Conservation (phyloP, 75 land plant species). For the Ceratopteris richardii region DNA sequence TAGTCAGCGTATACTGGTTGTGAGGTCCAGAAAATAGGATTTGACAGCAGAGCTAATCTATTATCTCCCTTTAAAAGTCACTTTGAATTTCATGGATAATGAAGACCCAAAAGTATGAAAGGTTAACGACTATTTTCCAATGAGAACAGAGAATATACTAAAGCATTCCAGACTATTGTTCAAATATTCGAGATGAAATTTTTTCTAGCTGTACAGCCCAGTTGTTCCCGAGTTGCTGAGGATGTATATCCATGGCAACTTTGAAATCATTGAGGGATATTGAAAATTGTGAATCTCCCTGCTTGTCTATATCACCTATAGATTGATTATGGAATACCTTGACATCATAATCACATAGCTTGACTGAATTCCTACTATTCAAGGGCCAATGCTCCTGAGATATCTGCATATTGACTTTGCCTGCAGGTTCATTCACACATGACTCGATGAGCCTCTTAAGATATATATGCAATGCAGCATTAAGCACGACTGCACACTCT, state of each 20-base stretch:
- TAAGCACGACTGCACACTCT: constrained; percentile 48
- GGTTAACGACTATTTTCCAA: no score
- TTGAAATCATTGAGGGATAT: constrained; percentile 47
- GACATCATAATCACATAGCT: constrained; percentile 18
- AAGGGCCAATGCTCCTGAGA: background rate
- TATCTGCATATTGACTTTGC: background rate
- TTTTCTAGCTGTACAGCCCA: constrained; percentile 69
- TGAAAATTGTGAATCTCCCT: constrained; percentile 14
- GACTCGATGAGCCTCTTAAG: constrained; percentile 53
- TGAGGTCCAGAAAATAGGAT: no score
- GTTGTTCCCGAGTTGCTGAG: constrained; percentile 50
- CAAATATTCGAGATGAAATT: constrained; percentile 25
- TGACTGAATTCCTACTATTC: constrained; percentile 26
- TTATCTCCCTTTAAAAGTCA: no score
- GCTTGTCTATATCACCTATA: constrained; percentile 4
- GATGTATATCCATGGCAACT: constrained; percentile 63
- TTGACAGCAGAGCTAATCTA: no score
- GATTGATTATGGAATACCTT: background rate
- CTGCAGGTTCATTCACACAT: constrained; percentile 31
- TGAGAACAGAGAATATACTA: no score
- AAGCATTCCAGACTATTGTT: no score
- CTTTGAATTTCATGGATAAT: no score
- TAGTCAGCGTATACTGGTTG: no score
- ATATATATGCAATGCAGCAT: constrained; percentile 48
- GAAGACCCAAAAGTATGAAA: no score